phyloP scores from a whole-genome alignment of 1,139 yeast genomes.

The Blastobotrys illinoisensis region DNA sequence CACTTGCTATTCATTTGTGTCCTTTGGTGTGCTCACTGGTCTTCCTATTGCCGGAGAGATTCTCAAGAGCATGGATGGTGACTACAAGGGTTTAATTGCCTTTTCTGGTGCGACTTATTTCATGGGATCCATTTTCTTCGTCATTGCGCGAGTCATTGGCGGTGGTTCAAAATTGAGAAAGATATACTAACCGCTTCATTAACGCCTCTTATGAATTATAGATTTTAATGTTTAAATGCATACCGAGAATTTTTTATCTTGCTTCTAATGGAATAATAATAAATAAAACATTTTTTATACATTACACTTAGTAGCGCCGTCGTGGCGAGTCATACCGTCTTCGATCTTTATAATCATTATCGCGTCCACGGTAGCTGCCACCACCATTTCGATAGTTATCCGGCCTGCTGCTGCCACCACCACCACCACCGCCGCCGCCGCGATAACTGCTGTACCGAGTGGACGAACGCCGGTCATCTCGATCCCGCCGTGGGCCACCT shows the following conservation, averaged over 20 bases:
- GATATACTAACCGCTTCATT: conserved; percentile 12
- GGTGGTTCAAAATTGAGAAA: conserved; percentile 23
- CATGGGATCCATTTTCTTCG: conserved; percentile 23
- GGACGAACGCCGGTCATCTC: not conserved
- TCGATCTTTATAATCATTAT: conserved; percentile 1
- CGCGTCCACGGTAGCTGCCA: conserved; percentile 2
- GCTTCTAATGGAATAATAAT: too few relatives aligned
- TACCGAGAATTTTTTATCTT: not conserved
- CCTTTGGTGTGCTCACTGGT: conserved; percentile 51
- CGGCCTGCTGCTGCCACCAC: conserved; percentile 8
- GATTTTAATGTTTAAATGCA: not conserved
- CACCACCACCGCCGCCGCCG: conserved; percentile 10
- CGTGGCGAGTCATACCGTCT: conserved; percentile 8
- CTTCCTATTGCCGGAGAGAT: conserved; percentile 52
- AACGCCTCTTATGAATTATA: not conserved
- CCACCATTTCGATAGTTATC: not conserved
- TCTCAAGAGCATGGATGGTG: conserved; percentile 20
- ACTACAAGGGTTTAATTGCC: conserved; percentile 29
- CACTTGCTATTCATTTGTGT: conserved; percentile 58
- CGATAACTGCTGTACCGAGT: not conserved
- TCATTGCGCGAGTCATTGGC: conserved; percentile 24
- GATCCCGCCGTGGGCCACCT: not conserved
- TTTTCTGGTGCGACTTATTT: conserved; percentile 30
- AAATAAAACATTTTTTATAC: not conserved
- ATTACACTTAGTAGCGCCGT: not conserved